Conservation (phyloP, 2,329 filamentous ascomycete genomes). For the Diaporthe citri region DNA sequence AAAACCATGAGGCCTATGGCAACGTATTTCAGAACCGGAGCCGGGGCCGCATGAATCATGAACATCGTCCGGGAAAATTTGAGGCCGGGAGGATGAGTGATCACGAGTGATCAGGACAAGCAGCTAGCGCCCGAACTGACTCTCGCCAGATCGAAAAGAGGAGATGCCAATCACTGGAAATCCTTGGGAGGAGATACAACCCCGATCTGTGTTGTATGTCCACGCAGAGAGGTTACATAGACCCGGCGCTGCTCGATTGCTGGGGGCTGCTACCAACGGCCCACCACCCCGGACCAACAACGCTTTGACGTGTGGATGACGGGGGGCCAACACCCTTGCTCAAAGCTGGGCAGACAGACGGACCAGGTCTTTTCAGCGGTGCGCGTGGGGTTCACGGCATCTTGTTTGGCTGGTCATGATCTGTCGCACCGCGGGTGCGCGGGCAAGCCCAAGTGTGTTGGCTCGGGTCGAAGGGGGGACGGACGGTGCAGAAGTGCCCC, state of each 20-base stretch:
- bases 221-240: neutral
- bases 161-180: neutral
- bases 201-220: neutral
- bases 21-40: constrained; percentile 23
- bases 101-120: neutral
- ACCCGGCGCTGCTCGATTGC: neutral
- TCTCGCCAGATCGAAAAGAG: neutral
- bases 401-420: neutral
- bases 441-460: neutral
- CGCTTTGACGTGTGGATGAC: constrained; percentile 4
- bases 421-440: neutral
- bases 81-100: neutral
- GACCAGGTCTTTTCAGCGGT: too few species aligned
- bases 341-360: neutral
- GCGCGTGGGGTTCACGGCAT: neutral
- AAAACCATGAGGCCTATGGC: constrained; percentile 2
- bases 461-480: neutral
- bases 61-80: neutral
- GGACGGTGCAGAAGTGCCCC: neutral
- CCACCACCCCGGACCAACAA: neutral
- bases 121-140: neutral
- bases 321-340: neutral
- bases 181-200: neutral
- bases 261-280: neutral
- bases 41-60: constrained; percentile 3